Base-by-base conservation (phyloP, 768 basidiomycete species). In the Kwoniella mangroviensis region DNA sequence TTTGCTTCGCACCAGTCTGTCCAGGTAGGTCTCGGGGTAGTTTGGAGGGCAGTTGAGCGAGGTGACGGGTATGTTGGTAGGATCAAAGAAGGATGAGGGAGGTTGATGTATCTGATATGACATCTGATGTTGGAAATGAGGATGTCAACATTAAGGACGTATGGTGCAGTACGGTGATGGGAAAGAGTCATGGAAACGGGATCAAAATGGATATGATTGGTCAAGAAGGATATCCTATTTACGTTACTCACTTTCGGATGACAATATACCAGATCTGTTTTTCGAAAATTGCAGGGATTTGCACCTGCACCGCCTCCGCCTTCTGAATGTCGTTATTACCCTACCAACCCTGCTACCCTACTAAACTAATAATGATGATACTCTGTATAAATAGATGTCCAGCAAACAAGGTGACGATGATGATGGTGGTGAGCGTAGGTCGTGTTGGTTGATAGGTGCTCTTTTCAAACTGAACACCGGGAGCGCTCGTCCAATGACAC, bases 1-100 rank as follows among this genome's bases (percentile, higher is more conserved):
- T 28, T 65, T 65, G 9, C 19, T 52, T 22, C 22, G 34, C 13
- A 55, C 21, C 54, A 65, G 24, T 55, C 63, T n/a, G 4, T 65
- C 51, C 28, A 65, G 43, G n/a, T 65, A 65, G 13, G 63, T 55
- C 28, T 65, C 63, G 26, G 53, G n/a, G 40, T 65, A 60, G 17
- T 60, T n/a, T 10, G 52, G 19, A 42, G 53, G 63, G 19, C 40
- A 10, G 19, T 53, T 52, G 21, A 53, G 28, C 15, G 62, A 52
- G 15, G 40, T 4, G 24, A 28, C 4, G 10, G 62, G 51, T 24
- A 63, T 21, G 26, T 52, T 52, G 2, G 62, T 54, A 17, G 63
- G 63, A 45, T 65, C 40, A 55, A 55, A 24, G 34, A 40, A 56
- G 52, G 34, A 65, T 24, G 52, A 22, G n/a, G 58, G 40, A n/a